Evolutionary conservation across 345 rosid genomes (phyloP).

Genomic region (Populus pruinosa): DNA sequence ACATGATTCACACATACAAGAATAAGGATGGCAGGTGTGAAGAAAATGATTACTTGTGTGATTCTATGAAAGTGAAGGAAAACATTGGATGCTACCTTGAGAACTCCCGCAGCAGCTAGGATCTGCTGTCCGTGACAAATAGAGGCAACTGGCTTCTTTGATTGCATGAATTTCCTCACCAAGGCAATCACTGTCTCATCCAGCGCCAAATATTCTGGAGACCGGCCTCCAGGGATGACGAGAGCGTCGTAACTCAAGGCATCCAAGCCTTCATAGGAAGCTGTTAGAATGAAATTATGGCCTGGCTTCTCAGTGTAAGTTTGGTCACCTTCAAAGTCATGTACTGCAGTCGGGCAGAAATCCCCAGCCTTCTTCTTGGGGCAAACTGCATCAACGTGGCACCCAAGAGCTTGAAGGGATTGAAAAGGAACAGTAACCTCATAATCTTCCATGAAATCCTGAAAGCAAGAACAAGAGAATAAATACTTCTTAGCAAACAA

Average conservation of each 20-base stretch:
- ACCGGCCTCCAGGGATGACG: conserved; percentile 87
- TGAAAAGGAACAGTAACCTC: conserved; percentile 84
- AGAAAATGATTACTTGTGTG: no score
- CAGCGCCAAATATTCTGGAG: conserved; percentile 83
- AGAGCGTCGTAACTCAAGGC: conserved; percentile 84
- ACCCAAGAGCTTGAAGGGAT: conserved; percentile 77
- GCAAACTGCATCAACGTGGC: conserved; percentile 88
- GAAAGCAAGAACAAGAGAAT: conserved; percentile 8
- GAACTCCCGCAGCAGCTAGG: conserved; percentile 87
- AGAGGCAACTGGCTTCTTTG: conserved; percentile 78
- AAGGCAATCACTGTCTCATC: conserved; percentile 50
- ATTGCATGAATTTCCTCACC: conserved; percentile 65
- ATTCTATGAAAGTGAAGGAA: no score
- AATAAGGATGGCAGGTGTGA: no score
- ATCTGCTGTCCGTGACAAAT: conserved; percentile 94
- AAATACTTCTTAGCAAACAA: background rate
- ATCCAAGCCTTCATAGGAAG: conserved; percentile 50
- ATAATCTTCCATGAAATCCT: conserved; percentile 97
- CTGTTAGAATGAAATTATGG: conserved; percentile 67
- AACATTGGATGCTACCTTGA: conserved; percentile 44
- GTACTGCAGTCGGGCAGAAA: conserved; percentile 77
- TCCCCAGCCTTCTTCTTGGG: conserved; percentile 78
- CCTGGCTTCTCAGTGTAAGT: conserved; percentile 96
- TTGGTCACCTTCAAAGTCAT: conserved; percentile 97
- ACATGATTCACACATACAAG: background rate